Conservation (phyloP, 2,329 filamentous ascomycete species). For the Cercospora beticola region DNA sequence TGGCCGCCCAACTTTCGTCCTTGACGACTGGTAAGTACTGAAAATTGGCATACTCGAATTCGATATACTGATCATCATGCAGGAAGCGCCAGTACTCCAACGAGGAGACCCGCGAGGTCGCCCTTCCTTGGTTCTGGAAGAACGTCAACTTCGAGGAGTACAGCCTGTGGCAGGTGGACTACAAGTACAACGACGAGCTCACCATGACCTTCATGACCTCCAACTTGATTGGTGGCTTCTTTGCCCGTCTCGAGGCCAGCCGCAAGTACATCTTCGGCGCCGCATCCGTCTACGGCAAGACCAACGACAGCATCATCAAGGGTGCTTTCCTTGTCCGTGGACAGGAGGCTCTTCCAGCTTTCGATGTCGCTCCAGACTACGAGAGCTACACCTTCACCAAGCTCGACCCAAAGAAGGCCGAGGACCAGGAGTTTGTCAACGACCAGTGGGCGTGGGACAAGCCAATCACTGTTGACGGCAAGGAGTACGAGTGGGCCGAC, state of each 20-base stretch:
- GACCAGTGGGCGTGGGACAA: conserved; percentile 92
- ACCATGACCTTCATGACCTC: conserved; percentile 98
- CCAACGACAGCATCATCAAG: conserved; percentile 86
- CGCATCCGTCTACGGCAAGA: conserved; percentile 82
- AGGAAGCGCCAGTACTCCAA: conserved; percentile 97
- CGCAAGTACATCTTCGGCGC: conserved; percentile 97
- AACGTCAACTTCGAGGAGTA: conserved; percentile 92
- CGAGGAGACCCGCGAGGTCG: conserved; percentile 75
- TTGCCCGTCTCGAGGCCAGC: conserved; percentile 91
- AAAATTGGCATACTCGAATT: not conserved
- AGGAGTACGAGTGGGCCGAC: conserved; percentile 83
- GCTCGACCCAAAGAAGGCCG: conserved; percentile 83
- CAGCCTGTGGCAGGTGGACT: conserved; percentile 90
- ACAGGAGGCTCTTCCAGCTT: conserved; percentile 79
- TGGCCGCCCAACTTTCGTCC: conserved; percentile 72
- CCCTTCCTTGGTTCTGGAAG: conserved; percentile 98
- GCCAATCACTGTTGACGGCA: conserved; percentile 74
- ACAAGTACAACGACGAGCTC: conserved; percentile 99
- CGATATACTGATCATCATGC: conserved; percentile 8
- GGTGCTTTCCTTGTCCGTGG: conserved; percentile 95
- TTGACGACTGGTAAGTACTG: conserved; percentile 74
- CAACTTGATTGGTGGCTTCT: conserved; percentile 98
- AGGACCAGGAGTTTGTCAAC: conserved; percentile 83
- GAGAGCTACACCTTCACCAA: conserved; percentile 97
- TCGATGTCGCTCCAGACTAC: conserved; percentile 94